Percentiles rank a stretch among this genome's conserved stretches.
phyloP scores from a whole-genome alignment of 495 filamentous ascomycete genomes.

The Hypoxylon crocopeplum region DNA sequence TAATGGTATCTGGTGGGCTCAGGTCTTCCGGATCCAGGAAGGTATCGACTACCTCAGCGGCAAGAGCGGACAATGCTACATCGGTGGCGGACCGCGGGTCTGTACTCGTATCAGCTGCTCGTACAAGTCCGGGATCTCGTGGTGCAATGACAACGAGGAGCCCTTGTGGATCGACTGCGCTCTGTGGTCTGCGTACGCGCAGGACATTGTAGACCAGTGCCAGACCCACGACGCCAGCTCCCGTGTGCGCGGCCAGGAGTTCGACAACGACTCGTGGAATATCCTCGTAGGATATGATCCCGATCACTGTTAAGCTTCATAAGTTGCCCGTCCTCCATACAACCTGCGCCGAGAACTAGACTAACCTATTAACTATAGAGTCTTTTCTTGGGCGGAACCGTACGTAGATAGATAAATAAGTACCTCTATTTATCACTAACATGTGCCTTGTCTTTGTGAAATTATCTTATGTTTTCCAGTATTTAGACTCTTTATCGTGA shows the following conservation, averaged over 20 bases:
- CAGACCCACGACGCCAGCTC: background rate
- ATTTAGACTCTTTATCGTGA: too few species aligned
- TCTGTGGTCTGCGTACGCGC: conserved; percentile 11
- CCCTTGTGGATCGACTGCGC: conserved; percentile 15
- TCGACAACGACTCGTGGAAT: conserved; percentile 4
- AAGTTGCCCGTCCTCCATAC: background rate
- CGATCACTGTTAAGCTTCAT: background rate
- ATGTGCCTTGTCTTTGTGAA: too few species aligned
- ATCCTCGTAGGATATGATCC: conserved; percentile 6
- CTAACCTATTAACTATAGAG: background rate
- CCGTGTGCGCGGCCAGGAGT: conserved; percentile 11
- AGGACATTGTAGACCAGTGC: conserved; percentile 12
- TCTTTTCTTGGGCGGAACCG: too few species aligned
- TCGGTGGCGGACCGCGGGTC: conserved; percentile 30
- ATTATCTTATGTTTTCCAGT: too few species aligned
- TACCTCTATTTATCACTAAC: too few species aligned
- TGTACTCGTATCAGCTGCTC: conserved; percentile 40
- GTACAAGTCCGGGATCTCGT: conserved; percentile 33
- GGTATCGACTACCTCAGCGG: conserved; percentile 35
- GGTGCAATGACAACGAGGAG: conserved; percentile 40
- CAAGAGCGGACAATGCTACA: conserved; percentile 7
- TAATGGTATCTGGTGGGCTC: conserved; percentile 23
- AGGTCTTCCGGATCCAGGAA: conserved; percentile 20
- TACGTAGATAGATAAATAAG: too few species aligned
- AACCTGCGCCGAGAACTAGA: too few species aligned